Base-by-base conservation (phyloP, 2,329 filamentous ascomycete genomes). In the Emmonsiellopsis sp. region DNA sequence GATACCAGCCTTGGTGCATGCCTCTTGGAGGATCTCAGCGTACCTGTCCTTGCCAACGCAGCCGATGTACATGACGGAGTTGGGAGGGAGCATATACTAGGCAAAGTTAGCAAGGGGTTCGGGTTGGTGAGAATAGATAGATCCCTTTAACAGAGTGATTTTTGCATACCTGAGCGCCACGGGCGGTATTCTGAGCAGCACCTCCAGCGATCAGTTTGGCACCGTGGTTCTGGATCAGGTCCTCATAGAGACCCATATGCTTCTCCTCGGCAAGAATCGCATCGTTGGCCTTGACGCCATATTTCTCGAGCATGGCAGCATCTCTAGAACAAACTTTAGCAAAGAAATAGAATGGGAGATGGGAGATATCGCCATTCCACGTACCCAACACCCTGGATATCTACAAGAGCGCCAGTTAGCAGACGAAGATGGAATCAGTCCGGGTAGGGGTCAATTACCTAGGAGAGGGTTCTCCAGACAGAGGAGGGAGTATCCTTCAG, bases 401-500 rank as follows among this genome's bases (percentile, higher is more conserved):
- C 88, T 91, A 63, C 6, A 53, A 49, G 56, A 40, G 44, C 21
- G 42, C 46, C 37, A 27, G 56, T 68, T 57, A 65, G 62, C 53
- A 57, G 44, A 40, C 8, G 36, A 33, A 40, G 55, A 46, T 53
- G 42, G 56, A 44, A 42, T 31, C 40, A 53, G 47, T 44, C 13
- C 39, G 13, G 37, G 32, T 10, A 49, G 42, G 27, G 44, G 8
- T 33, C 32, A 74, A 80, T 63, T 76, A 91, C 87, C 92, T 65
- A 98, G 87, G 65, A 98, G 85, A 72, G 93, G 93, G 75, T 98
- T 98, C 85, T 96, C 93, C 66, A 98, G 77, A 74, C 87, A 93
- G 68, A 97, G 81, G 66, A 98, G 86, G 73, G 88, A 80, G 77
- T 86, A 97, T 74, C 90, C 85, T 75, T 90, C 86, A 63, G 73